Percentiles rank a stretch among this genome's conserved stretches.
These are phyloP conservation scores for Gelatoporia subvermispora DNA, from an alignment of 768 basidiomycete genomes.

Conservation along the genomic window DNA sequence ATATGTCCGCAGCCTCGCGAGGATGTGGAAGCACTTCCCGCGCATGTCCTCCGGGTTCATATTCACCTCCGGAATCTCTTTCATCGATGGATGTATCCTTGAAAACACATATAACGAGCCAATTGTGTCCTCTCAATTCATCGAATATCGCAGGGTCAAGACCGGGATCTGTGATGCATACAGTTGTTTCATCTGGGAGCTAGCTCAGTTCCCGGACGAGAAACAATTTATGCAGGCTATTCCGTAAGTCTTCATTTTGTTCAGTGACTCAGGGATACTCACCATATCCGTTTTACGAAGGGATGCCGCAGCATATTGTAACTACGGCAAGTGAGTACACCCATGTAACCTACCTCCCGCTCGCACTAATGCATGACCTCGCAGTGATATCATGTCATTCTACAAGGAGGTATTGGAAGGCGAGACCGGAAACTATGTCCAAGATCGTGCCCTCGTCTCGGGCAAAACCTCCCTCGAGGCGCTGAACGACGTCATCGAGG, in stretches of 20 bases:
- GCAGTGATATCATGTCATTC: not conserved
- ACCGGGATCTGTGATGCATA: not conserved
- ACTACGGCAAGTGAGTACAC: too few relatives aligned
- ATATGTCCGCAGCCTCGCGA: not conserved
- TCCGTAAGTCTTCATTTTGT: not conserved
- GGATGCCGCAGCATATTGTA: too few relatives aligned
- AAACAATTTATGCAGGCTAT: not conserved
- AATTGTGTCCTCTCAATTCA: not conserved
- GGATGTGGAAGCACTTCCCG: not conserved
- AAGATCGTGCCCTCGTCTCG: not conserved
- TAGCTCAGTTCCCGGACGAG: not conserved
- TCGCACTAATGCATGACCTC: too few relatives aligned
- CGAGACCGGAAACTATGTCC: not conserved
- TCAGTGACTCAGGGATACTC: too few relatives aligned
- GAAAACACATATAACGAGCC: not conserved
- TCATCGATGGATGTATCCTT: not conserved
- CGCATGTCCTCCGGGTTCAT: not conserved
- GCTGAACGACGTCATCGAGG: not conserved
- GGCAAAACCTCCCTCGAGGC: not conserved
- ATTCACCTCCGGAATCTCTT: not conserved
- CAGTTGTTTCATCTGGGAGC: constrained; percentile 1
- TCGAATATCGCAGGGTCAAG: not conserved
- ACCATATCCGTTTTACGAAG: too few relatives aligned
- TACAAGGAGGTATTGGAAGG: not conserved
- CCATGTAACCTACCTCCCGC: too few relatives aligned